A percentile compares a stretch with the other conserved stretches of the same genome.
phyloP scores from a whole-genome alignment of 495 filamentous ascomycete genomes.

The Pyronema domesticum region DNA sequence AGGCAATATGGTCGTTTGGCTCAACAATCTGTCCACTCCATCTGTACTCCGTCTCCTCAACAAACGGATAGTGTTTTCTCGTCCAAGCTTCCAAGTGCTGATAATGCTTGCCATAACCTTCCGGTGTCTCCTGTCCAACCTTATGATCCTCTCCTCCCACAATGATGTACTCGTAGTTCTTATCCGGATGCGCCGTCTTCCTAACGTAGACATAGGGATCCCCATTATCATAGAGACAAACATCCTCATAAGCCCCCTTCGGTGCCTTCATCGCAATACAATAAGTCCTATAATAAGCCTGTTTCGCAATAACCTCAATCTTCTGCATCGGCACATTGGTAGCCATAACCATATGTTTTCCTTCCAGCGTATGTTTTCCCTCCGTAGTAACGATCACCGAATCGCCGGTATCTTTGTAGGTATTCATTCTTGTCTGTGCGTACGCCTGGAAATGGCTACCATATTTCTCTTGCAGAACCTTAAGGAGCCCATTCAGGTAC shows the following conservation, averaged over 20 bases:
- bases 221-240: constrained; percentile 37
- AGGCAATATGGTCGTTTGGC: constrained; percentile 37
- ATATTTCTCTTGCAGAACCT: constrained; percentile 33
- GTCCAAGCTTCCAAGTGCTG: constrained; percentile 35
- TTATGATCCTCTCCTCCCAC: constrained; percentile 45
- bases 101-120: constrained; percentile 27
- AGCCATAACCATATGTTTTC: constrained; percentile 34
- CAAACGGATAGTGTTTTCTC: constrained; percentile 35
- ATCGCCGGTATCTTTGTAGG: constrained; percentile 32
- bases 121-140: constrained; percentile 34
- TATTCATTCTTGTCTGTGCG: constrained; percentile 32
- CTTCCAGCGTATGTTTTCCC: constrained; percentile 31
- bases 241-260: constrained; percentile 33
- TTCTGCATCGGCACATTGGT: constrained; percentile 37
- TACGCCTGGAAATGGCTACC: constrained; percentile 33
- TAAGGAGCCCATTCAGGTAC: constrained; percentile 35
- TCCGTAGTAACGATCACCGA: constrained; percentile 31
- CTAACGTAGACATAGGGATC: constrained; percentile 38
- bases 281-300: constrained; percentile 35
- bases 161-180: constrained; percentile 37
- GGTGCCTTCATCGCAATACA: constrained; percentile 41
- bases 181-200: constrained; percentile 34
- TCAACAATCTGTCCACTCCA: constrained; percentile 44
- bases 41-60: constrained; percentile 32
- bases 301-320: constrained; percentile 27